A percentile compares a stretch with the other conserved stretches of the same genome.
phyloP scores from a whole-genome alignment of 495 filamentous ascomycete genomes.

The Tuber magnatum region DNA sequence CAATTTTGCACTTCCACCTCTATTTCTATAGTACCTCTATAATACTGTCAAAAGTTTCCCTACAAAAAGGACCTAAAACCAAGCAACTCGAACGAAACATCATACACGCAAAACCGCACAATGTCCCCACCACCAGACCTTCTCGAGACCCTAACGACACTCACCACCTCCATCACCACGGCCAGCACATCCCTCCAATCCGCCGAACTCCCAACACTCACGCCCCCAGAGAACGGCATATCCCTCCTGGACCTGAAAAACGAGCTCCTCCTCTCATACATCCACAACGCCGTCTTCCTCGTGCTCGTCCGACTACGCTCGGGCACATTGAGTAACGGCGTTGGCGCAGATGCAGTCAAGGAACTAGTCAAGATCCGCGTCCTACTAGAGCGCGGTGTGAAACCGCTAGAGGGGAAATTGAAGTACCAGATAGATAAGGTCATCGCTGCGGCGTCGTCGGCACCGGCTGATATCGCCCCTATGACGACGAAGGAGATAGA shows the following conservation, averaged over 20 bases:
- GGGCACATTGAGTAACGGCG: conserved; percentile 35
- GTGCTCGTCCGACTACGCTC: conserved; percentile 70
- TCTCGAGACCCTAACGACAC: conserved; percentile 48
- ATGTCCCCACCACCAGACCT: conserved; percentile 49
- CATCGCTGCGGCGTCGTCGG: conserved; percentile 72
- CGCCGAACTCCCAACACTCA: conserved; percentile 51
- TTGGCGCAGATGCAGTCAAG: conserved; percentile 59
- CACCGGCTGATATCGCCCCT: conserved; percentile 44
- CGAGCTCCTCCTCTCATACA: conserved; percentile 88
- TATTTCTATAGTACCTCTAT: not conserved
- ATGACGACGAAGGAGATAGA: conserved; percentile 35
- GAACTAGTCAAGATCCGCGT: conserved; percentile 79
- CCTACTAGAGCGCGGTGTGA: conserved; percentile 83
- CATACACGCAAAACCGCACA: not conserved
- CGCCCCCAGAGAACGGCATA: conserved; percentile 73
- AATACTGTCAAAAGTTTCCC: not conserved
- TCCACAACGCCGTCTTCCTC: conserved; percentile 88
- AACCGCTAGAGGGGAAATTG: conserved; percentile 75
- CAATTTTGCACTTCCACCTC: not conserved
- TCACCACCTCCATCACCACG: conserved; percentile 57
- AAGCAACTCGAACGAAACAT: not conserved
- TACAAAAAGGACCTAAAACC: not conserved
- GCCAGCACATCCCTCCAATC: conserved; percentile 58
- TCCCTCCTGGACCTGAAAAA: conserved; percentile 92
- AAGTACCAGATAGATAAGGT: conserved; percentile 89